A percentile compares a stretch with the other conserved stretches of the same genome.
Evolutionary conservation across 106 monocot species (phyloP).

Genomic region (Hemerocallis citrina): DNA sequence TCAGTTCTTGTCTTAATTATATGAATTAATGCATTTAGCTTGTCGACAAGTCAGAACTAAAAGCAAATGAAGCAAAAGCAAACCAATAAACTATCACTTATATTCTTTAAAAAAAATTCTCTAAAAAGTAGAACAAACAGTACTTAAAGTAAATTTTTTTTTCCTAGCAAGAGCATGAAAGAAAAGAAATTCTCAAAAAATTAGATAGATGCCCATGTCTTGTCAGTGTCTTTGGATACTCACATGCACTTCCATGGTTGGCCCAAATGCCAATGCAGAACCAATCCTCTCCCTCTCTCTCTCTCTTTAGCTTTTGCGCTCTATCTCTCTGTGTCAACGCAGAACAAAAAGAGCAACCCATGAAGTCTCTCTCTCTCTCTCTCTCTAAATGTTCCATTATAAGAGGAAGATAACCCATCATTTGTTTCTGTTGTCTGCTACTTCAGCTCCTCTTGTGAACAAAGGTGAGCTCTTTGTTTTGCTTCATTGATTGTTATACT

Average conservation of each 20-base stretch:
- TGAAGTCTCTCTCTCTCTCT: slow-evolving; percentile 10
- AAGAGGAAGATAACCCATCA: slow-evolving; percentile 15
- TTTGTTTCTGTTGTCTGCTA: background rate
- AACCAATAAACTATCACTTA: no score
- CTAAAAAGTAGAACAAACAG: background rate
- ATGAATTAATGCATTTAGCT: no score
- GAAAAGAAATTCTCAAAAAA: background rate
- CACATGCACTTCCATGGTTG: slow-evolving; percentile 17
- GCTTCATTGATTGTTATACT: no score
- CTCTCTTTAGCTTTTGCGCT: background rate
- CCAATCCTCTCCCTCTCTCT: slow-evolving; percentile 9
- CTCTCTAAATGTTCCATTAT: slow-evolving; percentile 7
- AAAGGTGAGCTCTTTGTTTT: slow-evolving; percentile 1
- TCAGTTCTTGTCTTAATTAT: no score
- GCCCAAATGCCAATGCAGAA: no score
- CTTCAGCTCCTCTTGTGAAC: background rate
- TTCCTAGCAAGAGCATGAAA: no score
- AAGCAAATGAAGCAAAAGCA: no score
- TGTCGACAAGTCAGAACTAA: no score
- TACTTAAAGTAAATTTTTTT: no score
- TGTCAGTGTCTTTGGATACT: slow-evolving; percentile 25
- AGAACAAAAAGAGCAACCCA: slow-evolving; percentile 68
- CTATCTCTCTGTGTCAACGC: slow-evolving; percentile 40
- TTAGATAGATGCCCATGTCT: background rate
- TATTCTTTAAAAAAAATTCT: background rate